phyloP scores from a whole-genome alignment of 169 alveolate species.

The Pseudocohnilembus persalinus region DNA sequence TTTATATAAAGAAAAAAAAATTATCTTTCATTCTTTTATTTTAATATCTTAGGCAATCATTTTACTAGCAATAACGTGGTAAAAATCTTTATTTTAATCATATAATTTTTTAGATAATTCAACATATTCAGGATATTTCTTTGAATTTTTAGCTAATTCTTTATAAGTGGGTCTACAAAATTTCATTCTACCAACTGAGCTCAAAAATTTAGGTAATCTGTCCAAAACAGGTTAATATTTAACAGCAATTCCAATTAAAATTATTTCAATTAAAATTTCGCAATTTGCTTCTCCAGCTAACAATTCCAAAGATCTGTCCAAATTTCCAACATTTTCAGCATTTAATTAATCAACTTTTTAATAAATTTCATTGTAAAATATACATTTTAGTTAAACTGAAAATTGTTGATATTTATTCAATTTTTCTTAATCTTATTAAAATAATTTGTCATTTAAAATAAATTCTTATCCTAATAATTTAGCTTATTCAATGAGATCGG shows the following conservation, averaged over 20 bases:
- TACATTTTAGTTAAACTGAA: not conserved
- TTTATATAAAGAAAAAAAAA: too few relatives aligned
- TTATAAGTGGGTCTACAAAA: conserved; percentile 30
- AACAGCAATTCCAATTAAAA: conserved; percentile 1
- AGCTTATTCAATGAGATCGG: conserved; percentile 34
- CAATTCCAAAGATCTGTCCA: conserved; percentile 21
- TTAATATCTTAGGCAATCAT: not conserved
- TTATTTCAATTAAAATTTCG: conserved; percentile 32
- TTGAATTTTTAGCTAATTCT: not conserved
- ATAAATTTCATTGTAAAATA: conserved; percentile 6
- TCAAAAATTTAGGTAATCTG: conserved; percentile 10
- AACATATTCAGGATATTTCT: too few relatives aligned
- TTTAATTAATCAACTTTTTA: not conserved
- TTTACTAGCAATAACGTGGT: not conserved
- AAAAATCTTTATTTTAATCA: not conserved
- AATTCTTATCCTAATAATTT: conserved; percentile 31
- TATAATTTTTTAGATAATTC: not conserved
- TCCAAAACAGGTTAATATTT: conserved; percentile 7
- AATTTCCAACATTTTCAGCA: not conserved
- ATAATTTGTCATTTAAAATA: conserved; percentile 29
- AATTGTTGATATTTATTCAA: not conserved
- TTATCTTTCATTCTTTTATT: not conserved
- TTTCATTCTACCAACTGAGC: conserved; percentile 46
- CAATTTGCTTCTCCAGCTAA: not conserved
- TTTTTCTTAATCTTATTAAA: conserved; percentile 6